Conservation (phyloP, 1,284 basidiomycete species). For the Ceratobasidium sp. region DNA sequence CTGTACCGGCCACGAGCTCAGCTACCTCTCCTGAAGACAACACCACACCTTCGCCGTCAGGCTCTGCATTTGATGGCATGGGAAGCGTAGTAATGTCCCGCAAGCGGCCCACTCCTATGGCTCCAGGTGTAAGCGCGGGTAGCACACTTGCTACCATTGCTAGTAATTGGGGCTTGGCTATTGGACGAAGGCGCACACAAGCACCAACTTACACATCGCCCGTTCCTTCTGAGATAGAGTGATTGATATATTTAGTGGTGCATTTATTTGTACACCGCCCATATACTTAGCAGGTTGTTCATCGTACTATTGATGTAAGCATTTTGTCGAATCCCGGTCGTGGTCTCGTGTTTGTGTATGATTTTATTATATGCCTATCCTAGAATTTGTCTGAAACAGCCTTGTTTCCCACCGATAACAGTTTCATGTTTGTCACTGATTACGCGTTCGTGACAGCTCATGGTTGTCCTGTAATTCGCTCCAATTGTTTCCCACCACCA, state of each 20-base stretch:
- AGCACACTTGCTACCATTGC: conserved; percentile 68
- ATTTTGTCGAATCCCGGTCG: background rate
- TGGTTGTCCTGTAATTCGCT: background rate
- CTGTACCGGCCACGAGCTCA: conserved; percentile 54
- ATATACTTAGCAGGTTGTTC: background rate
- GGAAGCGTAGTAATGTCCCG: conserved; percentile 30
- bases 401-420: background rate
- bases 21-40: conserved; percentile 20
- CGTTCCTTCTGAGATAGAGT: conserved; percentile 37
- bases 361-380: conserved; percentile 17
- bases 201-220: conserved; percentile 21
- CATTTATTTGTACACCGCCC: background rate
- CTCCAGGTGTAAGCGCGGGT: conserved; percentile 37
- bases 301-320: conserved; percentile 14
- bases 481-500: background rate
- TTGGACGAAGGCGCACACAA: conserved; percentile 29
- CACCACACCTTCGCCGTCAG: conserved; percentile 37
- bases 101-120: conserved; percentile 37
- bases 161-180: conserved; percentile 61
- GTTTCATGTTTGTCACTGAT: background rate
- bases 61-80: conserved; percentile 40
- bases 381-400: background rate
- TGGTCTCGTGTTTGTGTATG: no score
- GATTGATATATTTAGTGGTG: background rate
- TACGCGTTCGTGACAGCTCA: background rate